A percentile compares a stretch with the other conserved stretches of the same genome.
These are phyloP conservation scores for Conticribra weissflogii DNA, from an alignment of 108 stramenopile genomes.

Conservation along the genomic window DNA sequence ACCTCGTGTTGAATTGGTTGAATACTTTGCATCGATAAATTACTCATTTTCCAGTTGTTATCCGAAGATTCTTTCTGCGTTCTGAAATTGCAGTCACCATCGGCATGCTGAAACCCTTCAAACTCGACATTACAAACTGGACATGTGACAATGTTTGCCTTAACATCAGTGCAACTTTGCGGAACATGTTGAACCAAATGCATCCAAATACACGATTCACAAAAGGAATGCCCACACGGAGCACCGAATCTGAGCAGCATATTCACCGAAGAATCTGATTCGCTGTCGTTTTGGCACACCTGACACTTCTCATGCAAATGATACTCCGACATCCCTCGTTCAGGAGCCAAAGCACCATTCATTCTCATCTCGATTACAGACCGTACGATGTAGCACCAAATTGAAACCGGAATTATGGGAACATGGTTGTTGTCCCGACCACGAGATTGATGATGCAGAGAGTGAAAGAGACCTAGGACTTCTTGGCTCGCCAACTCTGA, in stretches of 20 bases:
- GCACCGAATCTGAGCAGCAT: slow-evolving; percentile 36
- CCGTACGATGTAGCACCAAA: slow-evolving; percentile 66
- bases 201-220: slow-evolving; percentile 75
- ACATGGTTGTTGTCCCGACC: not conserved
- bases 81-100: slow-evolving; percentile 7
- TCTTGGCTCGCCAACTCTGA: slow-evolving; percentile 34
- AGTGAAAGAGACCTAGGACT: slow-evolving; percentile 59
- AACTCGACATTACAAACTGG: slow-evolving; percentile 44
- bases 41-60: no score
- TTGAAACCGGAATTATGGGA: slow-evolving; percentile 51
- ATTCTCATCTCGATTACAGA: slow-evolving; percentile 69
- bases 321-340: not conserved
- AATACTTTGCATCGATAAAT: not conserved
- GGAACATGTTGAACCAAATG: slow-evolving; percentile 56
- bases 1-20: not conserved
- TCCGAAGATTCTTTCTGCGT: not conserved
- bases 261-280: not conserved
- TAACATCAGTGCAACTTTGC: slow-evolving; percentile 22
- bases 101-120: slow-evolving; percentile 9
- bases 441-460: not conserved
- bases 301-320: not conserved
- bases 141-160: slow-evolving; percentile 53
- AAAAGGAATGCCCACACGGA: slow-evolving; percentile 55
- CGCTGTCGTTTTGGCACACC: not conserved
- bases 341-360: slow-evolving; percentile 23